A percentile compares a stretch with the other conserved stretches of the same genome.
These are phyloP conservation scores for Cymodocea nodosa DNA, from an alignment of 116 monocot genomes.

Conservation along the genomic window DNA sequence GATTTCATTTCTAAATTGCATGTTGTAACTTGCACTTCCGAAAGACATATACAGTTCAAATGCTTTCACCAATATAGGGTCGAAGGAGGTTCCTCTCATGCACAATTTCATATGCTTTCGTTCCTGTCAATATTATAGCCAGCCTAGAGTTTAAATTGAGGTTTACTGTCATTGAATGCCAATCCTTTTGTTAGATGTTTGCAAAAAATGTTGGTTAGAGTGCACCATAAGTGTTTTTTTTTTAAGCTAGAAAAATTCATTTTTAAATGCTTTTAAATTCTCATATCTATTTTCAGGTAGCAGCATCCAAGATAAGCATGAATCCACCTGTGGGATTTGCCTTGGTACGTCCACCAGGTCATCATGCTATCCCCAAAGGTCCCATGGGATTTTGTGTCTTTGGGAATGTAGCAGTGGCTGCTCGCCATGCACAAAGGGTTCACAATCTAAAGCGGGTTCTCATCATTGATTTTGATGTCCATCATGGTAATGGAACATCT, in stretches of 20 bases:
- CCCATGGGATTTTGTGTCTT: conserved; percentile 99
- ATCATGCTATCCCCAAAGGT: conserved; percentile 92
- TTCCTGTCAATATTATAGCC: no score
- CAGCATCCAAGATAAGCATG: conserved; percentile 38
- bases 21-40: no score
- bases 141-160: no score
- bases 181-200: no score
- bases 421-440: conserved; percentile 68
- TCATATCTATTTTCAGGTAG: conserved; percentile 15
- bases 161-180: no score
- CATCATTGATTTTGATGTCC: conserved; percentile 97
- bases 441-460: conserved; percentile 72
- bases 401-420: conserved; percentile 90
- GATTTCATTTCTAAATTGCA: no score
- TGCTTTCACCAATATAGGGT: no score
- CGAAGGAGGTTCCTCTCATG: no score
- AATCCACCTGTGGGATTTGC: conserved; percentile 85
- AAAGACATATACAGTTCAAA: no score
- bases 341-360: conserved; percentile 89
- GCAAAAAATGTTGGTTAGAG: no score
- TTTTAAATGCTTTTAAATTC: not conserved
- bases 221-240: not conserved
- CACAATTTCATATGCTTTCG: no score
- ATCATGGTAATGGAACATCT: conserved; percentile 95
- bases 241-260: not conserved